A percentile compares a stretch with the other conserved stretches of the same genome.
Conservation (phyloP, 2,329 filamentous ascomycete genomes). For the Talaromyces sp. region DNA sequence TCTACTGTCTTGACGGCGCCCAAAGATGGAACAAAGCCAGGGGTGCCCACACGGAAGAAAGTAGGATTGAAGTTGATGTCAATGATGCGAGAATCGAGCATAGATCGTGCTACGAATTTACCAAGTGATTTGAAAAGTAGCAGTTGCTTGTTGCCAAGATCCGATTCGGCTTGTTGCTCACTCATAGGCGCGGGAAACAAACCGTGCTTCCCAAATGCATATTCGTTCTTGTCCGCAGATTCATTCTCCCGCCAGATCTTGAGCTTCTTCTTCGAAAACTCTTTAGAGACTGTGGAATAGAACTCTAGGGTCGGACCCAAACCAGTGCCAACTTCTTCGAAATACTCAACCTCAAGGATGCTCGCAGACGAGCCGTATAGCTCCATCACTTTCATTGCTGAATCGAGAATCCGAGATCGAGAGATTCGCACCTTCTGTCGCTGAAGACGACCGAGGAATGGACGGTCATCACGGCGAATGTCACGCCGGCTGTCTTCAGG, state of each 20-base stretch:
- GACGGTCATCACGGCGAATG: constrained; percentile 78
- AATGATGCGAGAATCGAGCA: constrained; percentile 97
- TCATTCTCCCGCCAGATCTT: constrained; percentile 96
- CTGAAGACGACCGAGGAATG: constrained; percentile 85
- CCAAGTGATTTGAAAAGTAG: constrained; percentile 89
- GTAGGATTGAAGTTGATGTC: constrained; percentile 96
- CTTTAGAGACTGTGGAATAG: constrained; percentile 94
- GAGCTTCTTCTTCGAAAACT: constrained; percentile 95
- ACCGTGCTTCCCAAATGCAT: constrained; percentile 77
- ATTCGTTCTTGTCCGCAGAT: constrained; percentile 66
- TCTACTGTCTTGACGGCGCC: constrained; percentile 89
- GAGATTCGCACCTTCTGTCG: constrained; percentile 98
- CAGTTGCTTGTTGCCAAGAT: constrained; percentile 82
- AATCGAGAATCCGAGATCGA: constrained; percentile 89
- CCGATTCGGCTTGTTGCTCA: constrained; percentile 66
- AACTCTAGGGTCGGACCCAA: constrained; percentile 95
- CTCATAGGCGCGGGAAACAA: constrained; percentile 91
- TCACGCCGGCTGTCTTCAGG: constrained; percentile 77
- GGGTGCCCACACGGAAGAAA: constrained; percentile 84
- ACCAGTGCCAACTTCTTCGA: constrained; percentile 95
- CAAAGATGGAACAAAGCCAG: constrained; percentile 72
- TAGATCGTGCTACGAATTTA: constrained; percentile 95
- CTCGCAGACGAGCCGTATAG: constrained; percentile 95
- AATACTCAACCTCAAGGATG: constrained; percentile 95
- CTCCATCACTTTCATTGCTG: constrained; percentile 97